Conservation (phyloP, 2,329 filamentous ascomycete species). For the Exophiala mesophila region DNA sequence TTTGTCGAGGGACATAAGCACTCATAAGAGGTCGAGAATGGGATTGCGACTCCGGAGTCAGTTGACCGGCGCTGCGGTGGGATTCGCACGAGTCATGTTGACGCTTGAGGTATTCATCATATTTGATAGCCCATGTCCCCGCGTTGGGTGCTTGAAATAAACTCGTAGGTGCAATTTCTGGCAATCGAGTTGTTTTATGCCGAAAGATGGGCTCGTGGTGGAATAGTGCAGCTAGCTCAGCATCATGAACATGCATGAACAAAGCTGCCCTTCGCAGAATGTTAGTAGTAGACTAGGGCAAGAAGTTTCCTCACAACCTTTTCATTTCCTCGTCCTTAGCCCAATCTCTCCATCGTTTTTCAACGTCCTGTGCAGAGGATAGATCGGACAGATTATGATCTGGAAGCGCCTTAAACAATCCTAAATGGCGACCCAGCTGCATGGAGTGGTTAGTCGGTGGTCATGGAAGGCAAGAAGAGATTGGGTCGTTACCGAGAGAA, state of each 20-base stretch:
- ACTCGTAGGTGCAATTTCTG: not conserved
- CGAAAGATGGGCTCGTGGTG: slow-evolving; percentile 21
- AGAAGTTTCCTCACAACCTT: slow-evolving; percentile 1
- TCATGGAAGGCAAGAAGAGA: not conserved
- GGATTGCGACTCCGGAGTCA: not conserved
- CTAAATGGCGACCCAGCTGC: slow-evolving; percentile 7
- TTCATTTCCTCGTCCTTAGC: slow-evolving; percentile 7
- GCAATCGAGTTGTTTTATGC: not conserved
- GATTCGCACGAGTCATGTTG: not conserved
- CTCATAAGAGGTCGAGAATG: not conserved
- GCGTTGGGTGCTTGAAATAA: slow-evolving; percentile 5
- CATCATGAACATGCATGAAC: slow-evolving; percentile 28
- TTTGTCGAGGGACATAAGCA: not conserved
- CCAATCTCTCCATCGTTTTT: slow-evolving; percentile 5
- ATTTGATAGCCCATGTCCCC: slow-evolving; percentile 5
- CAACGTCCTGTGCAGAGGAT: slow-evolving; percentile 1
- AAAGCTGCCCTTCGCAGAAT: not conserved
- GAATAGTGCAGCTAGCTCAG: slow-evolving; percentile 27
- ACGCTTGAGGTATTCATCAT: not conserved
- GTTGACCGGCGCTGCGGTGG: not conserved
- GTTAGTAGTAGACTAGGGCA: not conserved
- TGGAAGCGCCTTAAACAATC: slow-evolving; percentile 2
- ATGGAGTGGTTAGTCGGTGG: not conserved
- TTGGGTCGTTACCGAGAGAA: slow-evolving; percentile 13
- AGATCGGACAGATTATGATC: not conserved